Evolutionary conservation across 768 basidiomycete species (phyloP).

Genomic region (Lanmaoa pseudosensibilis): DNA sequence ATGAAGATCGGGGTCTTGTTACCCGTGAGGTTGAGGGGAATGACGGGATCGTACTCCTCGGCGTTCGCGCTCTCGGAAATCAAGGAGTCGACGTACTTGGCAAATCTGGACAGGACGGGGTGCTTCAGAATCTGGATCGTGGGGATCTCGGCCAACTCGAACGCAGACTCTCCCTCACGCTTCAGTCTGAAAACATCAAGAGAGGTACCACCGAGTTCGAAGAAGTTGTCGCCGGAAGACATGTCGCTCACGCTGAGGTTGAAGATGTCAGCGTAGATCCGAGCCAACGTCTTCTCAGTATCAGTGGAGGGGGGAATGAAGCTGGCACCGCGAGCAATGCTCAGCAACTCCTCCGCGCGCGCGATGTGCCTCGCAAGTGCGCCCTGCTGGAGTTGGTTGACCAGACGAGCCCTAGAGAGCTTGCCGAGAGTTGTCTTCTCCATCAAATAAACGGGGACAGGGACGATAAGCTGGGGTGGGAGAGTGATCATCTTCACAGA

Average conservation of each 20-base stretch:
- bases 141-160: constrained; percentile 34
- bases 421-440: constrained; percentile 48
- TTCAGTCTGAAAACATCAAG: constrained; percentile 38
- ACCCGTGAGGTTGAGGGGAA: constrained; percentile 40
- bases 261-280: constrained; percentile 35
- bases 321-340: constrained; percentile 21
- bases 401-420: constrained; percentile 40
- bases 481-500: constrained; percentile 30
- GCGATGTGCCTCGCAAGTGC: constrained; percentile 31
- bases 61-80: constrained; percentile 15
- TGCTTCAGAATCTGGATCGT: constrained; percentile 43
- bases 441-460: constrained; percentile 31
- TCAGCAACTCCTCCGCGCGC: constrained; percentile 28
- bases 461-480: background rate
- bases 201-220: constrained; percentile 45
- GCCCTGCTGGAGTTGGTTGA: constrained; percentile 38
- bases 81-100: constrained; percentile 32
- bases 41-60: constrained; percentile 41
- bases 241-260: constrained; percentile 23
- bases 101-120: constrained; percentile 31
- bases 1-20: constrained; percentile 44
- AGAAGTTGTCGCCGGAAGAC: constrained; percentile 25
- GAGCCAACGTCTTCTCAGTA: constrained; percentile 31
- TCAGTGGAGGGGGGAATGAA: constrained; percentile 23
- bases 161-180: constrained; percentile 28